Evolutionary conservation across 768 basidiomycete species (phyloP).

Genomic region (Harrya chromipes): DNA sequence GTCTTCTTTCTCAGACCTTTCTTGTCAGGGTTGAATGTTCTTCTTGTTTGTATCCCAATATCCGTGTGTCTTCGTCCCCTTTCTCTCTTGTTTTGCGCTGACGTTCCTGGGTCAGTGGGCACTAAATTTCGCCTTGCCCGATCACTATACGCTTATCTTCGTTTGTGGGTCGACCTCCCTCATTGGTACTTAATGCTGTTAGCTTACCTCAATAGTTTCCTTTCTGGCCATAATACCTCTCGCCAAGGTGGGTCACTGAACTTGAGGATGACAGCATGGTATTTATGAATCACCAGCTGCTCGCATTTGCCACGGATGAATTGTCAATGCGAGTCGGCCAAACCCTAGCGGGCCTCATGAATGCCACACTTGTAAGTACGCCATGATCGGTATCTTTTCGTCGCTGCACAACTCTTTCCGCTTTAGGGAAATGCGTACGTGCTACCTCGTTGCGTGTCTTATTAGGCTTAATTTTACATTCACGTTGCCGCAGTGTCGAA

Average conservation of each 20-base stretch:
- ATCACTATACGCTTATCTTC: slow-evolving; percentile 61
- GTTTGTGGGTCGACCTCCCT: slow-evolving; percentile 46
- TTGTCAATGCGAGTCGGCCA: slow-evolving; percentile 78
- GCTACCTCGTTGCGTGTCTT: background rate
- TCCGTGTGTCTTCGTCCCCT: slow-evolving; percentile 41
- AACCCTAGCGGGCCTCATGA: slow-evolving; percentile 78
- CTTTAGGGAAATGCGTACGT: slow-evolving; percentile 33
- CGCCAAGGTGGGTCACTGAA: slow-evolving; percentile 52
- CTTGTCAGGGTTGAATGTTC: slow-evolving; percentile 60
- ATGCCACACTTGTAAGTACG: slow-evolving; percentile 70
- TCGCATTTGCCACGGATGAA: slow-evolving; percentile 86
- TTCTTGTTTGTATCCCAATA: slow-evolving; percentile 69
- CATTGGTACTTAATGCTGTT: background rate
- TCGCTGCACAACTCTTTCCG: background rate
- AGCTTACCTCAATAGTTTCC: slow-evolving; percentile 45
- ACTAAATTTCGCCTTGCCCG: slow-evolving; percentile 55
- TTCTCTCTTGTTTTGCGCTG: background rate
- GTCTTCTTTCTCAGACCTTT: slow-evolving; percentile 1
- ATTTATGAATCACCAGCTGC: slow-evolving; percentile 42
- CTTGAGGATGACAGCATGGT: background rate
- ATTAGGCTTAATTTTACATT: background rate
- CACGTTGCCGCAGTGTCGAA: slow-evolving; percentile 39
- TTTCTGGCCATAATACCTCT: slow-evolving; percentile 84
- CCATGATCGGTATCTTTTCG: background rate
- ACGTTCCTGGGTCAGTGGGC: slow-evolving; percentile 53